phyloP scores from a whole-genome alignment of 176 grass and related monocot genomes.

The Cymbopogon citratus region DNA sequence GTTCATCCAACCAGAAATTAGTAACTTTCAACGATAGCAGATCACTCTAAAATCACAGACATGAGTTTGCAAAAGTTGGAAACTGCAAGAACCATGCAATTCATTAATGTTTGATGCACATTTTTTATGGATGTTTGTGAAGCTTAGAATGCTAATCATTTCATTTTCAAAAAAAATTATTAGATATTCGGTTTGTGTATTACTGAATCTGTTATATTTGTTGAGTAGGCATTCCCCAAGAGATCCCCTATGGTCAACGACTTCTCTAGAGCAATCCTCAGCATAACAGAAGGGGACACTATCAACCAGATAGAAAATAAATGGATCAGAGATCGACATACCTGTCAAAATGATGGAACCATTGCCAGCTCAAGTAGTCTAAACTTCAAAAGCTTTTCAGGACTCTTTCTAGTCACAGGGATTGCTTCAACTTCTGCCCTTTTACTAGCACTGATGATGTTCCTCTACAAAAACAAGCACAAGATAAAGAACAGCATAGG shows the following conservation, averaged over 20 bases:
- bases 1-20: background rate
- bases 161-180: background rate
- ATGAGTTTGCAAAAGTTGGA: background rate
- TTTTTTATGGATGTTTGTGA: background rate
- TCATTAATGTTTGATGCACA: background rate
- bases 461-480: slow-evolving; percentile 25
- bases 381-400: slow-evolving; percentile 36
- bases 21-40: background rate
- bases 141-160: background rate
- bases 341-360: slow-evolving; percentile 23
- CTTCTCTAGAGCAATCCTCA: slow-evolving; percentile 52
- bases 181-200: background rate
- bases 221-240: slow-evolving; percentile 45
- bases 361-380: slow-evolving; percentile 19
- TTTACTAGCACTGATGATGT: slow-evolving; percentile 35
- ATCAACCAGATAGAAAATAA: slow-evolving; percentile 35
- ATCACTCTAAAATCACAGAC: background rate
- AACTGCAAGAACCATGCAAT: background rate
- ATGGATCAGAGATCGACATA: slow-evolving; percentile 37
- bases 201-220: background rate
- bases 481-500: slow-evolving; percentile 10
- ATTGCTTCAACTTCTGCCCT: slow-evolving; percentile 28
- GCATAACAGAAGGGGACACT: slow-evolving; percentile 39
- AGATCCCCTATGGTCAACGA: slow-evolving; percentile 30
- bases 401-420: slow-evolving; percentile 47